Percentiles rank a stretch among this genome's conserved stretches.
These are phyloP conservation scores for Oryza meridionalis DNA, from an alignment of 176 grass and related monocot species.

Conservation along the genomic window DNA sequence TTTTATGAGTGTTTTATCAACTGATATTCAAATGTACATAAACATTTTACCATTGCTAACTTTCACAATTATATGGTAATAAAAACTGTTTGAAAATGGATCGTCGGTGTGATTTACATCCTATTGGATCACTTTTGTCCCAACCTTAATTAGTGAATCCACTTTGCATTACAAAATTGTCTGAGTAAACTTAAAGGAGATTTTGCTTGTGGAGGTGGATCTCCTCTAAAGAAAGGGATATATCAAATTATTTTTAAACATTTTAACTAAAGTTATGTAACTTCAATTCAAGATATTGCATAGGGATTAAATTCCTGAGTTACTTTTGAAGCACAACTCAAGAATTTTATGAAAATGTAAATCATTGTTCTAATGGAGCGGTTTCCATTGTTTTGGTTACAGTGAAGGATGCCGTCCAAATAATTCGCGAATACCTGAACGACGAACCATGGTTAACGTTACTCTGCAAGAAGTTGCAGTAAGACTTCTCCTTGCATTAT, in stretches of 20 bases:
- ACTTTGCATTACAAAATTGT: not conserved
- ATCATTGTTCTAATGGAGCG: constrained; percentile 2
- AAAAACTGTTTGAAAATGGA: too few relatives aligned
- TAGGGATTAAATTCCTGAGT: not conserved
- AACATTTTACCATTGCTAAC: constrained; percentile 3
- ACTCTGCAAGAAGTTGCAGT: constrained; percentile 76
- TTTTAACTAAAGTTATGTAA: not conserved
- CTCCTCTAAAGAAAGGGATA: not conserved
- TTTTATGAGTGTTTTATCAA: not conserved
- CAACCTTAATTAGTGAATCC: not conserved
- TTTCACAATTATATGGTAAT: not conserved
- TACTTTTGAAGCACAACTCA: not conserved
- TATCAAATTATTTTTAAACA: not conserved
- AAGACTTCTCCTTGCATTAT: constrained; percentile 31
- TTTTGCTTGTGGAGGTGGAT: not conserved
- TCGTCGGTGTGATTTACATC: not conserved
- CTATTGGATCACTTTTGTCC: not conserved
- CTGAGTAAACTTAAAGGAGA: not conserved
- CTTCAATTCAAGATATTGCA: too few relatives aligned
- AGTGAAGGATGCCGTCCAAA: constrained; percentile 83
- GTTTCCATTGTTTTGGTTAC: constrained; percentile 21
- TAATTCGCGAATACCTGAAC: constrained; percentile 85
- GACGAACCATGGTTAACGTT: constrained; percentile 77
- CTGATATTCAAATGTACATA: not conserved
- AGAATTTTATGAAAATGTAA: constrained; percentile 8